phyloP scores from a whole-genome alignment of 169 alveolate genomes.

The Babesia microti region DNA sequence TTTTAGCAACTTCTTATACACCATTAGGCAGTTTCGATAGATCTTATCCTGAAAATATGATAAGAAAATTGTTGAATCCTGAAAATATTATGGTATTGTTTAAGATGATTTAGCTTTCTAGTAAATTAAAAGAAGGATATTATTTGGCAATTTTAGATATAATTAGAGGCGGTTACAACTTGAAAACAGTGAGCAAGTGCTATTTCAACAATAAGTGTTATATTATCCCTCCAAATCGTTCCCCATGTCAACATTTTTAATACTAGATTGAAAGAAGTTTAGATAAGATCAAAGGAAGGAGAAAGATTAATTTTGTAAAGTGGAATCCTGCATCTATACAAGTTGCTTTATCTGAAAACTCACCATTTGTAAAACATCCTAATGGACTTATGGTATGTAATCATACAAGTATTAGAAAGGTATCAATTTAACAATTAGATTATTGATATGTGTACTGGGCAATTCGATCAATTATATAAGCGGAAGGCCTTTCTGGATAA shows the following conservation, averaged over 20 bases:
- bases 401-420: constrained; percentile 91
- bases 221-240: not conserved
- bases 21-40: constrained; percentile 68
- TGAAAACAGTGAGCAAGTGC: constrained; percentile 40
- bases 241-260: not conserved
- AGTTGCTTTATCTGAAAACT: constrained; percentile 92
- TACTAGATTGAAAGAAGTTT: constrained; percentile 35
- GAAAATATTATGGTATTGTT: constrained; percentile 86
- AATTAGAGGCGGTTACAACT: constrained; percentile 54
- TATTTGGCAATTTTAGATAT: constrained; percentile 51
- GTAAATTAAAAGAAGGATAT: constrained; percentile 44
- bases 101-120: constrained; percentile 8
- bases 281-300: constrained; percentile 54
- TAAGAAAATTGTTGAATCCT: constrained; percentile 92
- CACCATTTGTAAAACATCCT: constrained; percentile 87
- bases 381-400: constrained; percentile 97
- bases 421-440: constrained; percentile 20
- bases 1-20: constrained; percentile 95
- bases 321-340: constrained; percentile 99
- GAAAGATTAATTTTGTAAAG: constrained; percentile 75
- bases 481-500: constrained; percentile 95
- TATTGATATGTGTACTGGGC: constrained; percentile 79
- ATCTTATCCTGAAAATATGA: constrained; percentile 68
- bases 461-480: constrained; percentile 81
- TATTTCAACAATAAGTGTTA: not conserved